Evolutionary conservation across 257 asterid genomes (phyloP), one percentile per base, ranked within the genome.

Genomic region (Gardenia jasminoides): DNA sequence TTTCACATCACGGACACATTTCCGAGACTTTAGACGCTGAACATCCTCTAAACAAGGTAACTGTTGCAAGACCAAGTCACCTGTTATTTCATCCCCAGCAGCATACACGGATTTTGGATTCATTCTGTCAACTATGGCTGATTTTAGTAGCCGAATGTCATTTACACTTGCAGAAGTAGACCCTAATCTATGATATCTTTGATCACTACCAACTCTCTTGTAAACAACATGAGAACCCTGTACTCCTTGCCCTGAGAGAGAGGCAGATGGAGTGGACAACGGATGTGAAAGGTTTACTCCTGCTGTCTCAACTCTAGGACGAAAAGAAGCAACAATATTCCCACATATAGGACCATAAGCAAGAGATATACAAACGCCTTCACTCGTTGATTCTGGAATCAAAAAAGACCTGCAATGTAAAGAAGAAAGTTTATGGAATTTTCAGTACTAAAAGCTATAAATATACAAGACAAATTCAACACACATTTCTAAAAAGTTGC

Each of bases 351-450:
- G 77, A 80, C 91, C 86, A 77, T 81, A 89, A 79, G 99, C 92
- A 71, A 92, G 93, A 77, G 99, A 92, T 77, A 96, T 91, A 79
- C 99, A 96, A 78, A 93, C 94, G 72, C 99, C 98, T 81, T 90
- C 91, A 76, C 80, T 84, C 66, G 87, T 90, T 65, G 98, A 91
- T 85, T 86, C 93, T 41, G 96, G 92, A 72, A 95, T 73, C 78
- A 91, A 78, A 78, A 33, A 71, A n/a, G 92, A 88, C 94, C 98
- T 95, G 56, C 80, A 80, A 78, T 59, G 50, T 16, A 75, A 70
- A 75, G 80, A 79, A 17, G 41, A 48, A 76, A 62, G 31, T 8
- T 8, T 62, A 72, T 47, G 73, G 71, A 26, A 28, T 44, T 56
- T 41, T 28, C 46, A 7, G 31, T 72, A 36, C 24, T 72, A 28